Percentiles rank a stretch among this genome's conserved stretches.
Evolutionary conservation across 495 filamentous ascomycete species (phyloP).

Genomic region (Xylaria longipes): DNA sequence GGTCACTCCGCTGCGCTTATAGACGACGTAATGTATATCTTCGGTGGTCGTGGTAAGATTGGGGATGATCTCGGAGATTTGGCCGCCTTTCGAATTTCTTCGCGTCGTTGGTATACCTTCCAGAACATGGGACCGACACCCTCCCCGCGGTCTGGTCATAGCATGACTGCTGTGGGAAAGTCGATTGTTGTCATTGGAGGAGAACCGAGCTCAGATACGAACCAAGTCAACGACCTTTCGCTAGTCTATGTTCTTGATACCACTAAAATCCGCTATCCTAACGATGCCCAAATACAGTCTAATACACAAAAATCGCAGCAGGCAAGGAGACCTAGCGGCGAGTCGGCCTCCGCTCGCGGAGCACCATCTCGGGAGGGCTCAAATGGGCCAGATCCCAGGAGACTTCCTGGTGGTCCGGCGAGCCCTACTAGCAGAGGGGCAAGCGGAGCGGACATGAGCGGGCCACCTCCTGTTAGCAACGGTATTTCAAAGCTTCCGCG

Average conservation of each 20-base stretch:
- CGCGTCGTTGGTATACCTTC: slow-evolving; percentile 97
- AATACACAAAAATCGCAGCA: slow-evolving; percentile 43
- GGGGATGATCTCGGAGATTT: slow-evolving; percentile 91
- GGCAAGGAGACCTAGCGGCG: slow-evolving; percentile 50
- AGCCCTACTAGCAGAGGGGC: slow-evolving; percentile 43
- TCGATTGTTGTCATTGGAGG: slow-evolving; percentile 91
- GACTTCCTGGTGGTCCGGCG: slow-evolving; percentile 54
- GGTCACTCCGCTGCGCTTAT: slow-evolving; percentile 94
- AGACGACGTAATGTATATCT: slow-evolving; percentile 98
- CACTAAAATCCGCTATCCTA: slow-evolving; percentile 92
- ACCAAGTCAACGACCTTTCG: slow-evolving; percentile 81
- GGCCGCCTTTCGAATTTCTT: slow-evolving; percentile 91
- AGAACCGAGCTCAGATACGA: slow-evolving; percentile 86
- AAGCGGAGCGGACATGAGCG: slow-evolving; percentile 43
- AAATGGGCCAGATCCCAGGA: slow-evolving; percentile 61
- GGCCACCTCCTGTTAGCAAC: slow-evolving; percentile 38
- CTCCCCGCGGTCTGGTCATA: slow-evolving; percentile 91
- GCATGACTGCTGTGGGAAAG: slow-evolving; percentile 94
- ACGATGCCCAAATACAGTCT: slow-evolving; percentile 67
- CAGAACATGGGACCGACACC: slow-evolving; percentile 99
- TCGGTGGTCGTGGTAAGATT: slow-evolving; percentile 94
- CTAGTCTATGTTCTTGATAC: slow-evolving; percentile 94
- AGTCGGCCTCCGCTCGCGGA: slow-evolving; percentile 44
- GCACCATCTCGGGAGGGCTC: slow-evolving; percentile 68
- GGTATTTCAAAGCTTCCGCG: slow-evolving; percentile 71